phyloP scores from a whole-genome alignment of 306 rosid genomes.

The Pyrus bretschneideri region DNA sequence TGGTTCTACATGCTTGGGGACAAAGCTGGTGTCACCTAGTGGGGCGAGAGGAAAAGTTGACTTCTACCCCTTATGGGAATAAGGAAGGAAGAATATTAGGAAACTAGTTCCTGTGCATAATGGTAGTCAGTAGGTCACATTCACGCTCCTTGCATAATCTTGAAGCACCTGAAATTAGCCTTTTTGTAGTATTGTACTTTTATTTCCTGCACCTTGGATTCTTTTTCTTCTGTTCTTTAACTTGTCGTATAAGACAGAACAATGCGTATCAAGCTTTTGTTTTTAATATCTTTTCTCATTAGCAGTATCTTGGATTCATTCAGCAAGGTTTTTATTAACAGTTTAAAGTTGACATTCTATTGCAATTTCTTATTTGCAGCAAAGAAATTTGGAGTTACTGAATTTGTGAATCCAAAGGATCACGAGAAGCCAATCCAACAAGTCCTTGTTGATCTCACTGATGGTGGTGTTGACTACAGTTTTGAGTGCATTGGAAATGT shows the following conservation, averaged over 20 bases:
- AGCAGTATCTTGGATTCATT: not conserved
- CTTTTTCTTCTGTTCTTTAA: not conserved
- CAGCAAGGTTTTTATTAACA: not conserved
- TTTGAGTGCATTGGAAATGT: constrained; percentile 99
- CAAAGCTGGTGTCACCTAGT: not conserved
- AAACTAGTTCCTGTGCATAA: not conserved
- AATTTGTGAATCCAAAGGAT: constrained; percentile 88
- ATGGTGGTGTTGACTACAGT: constrained; percentile 93
- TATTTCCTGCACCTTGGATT: not conserved
- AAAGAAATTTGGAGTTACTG: constrained; percentile 80
- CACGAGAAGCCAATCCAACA: constrained; percentile 86
- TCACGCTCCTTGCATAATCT: not conserved
- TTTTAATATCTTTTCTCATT: not conserved
- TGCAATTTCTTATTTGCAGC: constrained; percentile 45
- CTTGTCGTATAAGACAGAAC: not conserved
- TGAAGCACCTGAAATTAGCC: not conserved
- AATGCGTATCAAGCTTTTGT: not conserved
- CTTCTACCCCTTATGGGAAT: not conserved
- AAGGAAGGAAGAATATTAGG: not conserved
- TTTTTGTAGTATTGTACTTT: not conserved
- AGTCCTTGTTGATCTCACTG: constrained; percentile 77
- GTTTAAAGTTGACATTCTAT: not conserved
- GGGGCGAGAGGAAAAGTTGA: not conserved
- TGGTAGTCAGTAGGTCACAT: not conserved
- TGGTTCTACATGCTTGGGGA: not conserved